Conservation (phyloP, 2,329 filamentous ascomycete genomes). For the Diplocarpon mali region DNA sequence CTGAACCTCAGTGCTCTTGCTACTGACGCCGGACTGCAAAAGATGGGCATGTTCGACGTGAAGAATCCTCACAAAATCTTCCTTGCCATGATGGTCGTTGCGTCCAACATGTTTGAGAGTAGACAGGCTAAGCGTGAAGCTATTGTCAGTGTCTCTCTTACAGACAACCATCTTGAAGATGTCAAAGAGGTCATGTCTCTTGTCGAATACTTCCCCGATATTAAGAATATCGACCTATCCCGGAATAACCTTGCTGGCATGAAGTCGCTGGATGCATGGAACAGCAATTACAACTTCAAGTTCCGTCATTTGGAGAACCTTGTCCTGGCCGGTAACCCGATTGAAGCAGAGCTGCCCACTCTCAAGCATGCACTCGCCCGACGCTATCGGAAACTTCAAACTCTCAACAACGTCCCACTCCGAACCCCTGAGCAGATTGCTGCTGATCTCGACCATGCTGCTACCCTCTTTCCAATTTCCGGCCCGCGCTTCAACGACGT, state of each 20-base stretch:
- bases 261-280: slow-evolving; percentile 62
- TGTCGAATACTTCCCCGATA: slow-evolving; percentile 67
- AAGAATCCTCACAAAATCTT: slow-evolving; percentile 62
- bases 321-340: slow-evolving; percentile 65
- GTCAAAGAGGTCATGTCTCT: slow-evolving; percentile 64
- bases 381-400: slow-evolving; percentile 74
- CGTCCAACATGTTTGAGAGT: slow-evolving; percentile 65
- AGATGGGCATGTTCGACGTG: slow-evolving; percentile 61
- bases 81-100: slow-evolving; percentile 80
- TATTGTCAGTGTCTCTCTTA: slow-evolving; percentile 72
- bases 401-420: slow-evolving; percentile 64
- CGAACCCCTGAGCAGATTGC: slow-evolving; percentile 61
- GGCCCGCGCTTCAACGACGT: slow-evolving; percentile 65
- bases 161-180: slow-evolving; percentile 66
- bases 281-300: slow-evolving; percentile 39
- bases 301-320: slow-evolving; percentile 74
- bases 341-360: slow-evolving; percentile 47
- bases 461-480: slow-evolving; percentile 47
- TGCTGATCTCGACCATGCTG: slow-evolving; percentile 36
- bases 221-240: slow-evolving; percentile 83
- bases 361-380: slow-evolving; percentile 63
- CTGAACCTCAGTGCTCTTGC: slow-evolving; percentile 73
- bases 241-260: slow-evolving; percentile 66
- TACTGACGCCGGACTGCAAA: slow-evolving; percentile 58
- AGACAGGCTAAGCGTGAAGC: slow-evolving; percentile 62